phyloP scores from a whole-genome alignment of 164 flowering plant species.

The Taxillus chinensis region DNA sequence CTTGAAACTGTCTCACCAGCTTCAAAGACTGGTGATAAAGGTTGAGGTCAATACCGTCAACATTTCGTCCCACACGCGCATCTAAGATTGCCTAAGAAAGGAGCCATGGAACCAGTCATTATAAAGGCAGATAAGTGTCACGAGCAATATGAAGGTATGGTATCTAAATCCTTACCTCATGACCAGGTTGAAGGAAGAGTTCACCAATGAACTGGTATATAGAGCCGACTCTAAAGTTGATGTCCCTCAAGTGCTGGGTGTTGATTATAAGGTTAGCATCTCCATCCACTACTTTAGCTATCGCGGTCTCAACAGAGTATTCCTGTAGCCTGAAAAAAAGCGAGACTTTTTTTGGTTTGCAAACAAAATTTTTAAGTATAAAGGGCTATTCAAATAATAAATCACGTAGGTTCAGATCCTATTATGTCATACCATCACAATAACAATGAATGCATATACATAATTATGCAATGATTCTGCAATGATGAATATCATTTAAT shows the following conservation, averaged over 20 bases:
- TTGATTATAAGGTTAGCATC: constrained; percentile 40
- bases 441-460: too few relatives aligned
- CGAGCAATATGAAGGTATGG: neutral
- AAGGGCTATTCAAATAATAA: neutral
- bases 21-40: constrained; percentile 66
- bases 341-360: neutral
- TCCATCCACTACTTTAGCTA: constrained; percentile 57
- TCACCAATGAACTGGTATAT: constrained; percentile 90
- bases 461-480: too few relatives aligned
- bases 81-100: constrained; percentile 47
- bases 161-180: constrained; percentile 30
- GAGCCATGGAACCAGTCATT: neutral
- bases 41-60: constrained; percentile 78
- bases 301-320: constrained; percentile 44
- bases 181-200: constrained; percentile 40
- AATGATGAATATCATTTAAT: too few relatives aligned
- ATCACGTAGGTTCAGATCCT: neutral
- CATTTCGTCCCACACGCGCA: constrained; percentile 80
- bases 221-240: constrained; percentile 55
- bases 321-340: constrained; percentile 42
- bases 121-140: neutral
- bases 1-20: constrained; percentile 56
- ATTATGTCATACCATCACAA: too few relatives aligned
- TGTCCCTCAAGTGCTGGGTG: constrained; percentile 57
- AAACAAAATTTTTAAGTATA: neutral